A percentile compares a stretch with the other conserved stretches of the same genome.
Evolutionary conservation across 164 flowering plant genomes (phyloP).

Genomic region (Berberis vulgaris): DNA sequence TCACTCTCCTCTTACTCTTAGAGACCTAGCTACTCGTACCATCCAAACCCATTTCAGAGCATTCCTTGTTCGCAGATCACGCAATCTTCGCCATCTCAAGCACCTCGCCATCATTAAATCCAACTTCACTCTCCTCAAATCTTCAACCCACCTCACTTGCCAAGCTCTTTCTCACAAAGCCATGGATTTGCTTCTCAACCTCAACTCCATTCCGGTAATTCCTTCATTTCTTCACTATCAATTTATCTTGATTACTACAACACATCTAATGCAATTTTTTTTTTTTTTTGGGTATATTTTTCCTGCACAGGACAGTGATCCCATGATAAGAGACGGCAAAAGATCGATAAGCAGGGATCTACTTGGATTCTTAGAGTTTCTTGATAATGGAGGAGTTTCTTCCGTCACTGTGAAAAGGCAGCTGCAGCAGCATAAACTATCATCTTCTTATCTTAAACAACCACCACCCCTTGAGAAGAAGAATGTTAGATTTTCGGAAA

Average conservation of each 20-base stretch:
- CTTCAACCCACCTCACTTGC: slow-evolving; percentile 30
- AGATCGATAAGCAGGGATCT: slow-evolving; percentile 45
- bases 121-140: slow-evolving; percentile 37
- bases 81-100: slow-evolving; percentile 63
- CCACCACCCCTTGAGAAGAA: background rate
- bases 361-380: slow-evolving; percentile 44
- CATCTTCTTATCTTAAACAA: too few relatives aligned
- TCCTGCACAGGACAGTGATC: slow-evolving; percentile 37
- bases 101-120: slow-evolving; percentile 64
- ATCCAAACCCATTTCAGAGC: slow-evolving; percentile 79
- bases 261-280: background rate
- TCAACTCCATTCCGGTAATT: slow-evolving; percentile 72
- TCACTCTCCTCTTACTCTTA: slow-evolving; percentile 27
- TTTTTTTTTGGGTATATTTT: slow-evolving; percentile 12
- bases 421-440: background rate
- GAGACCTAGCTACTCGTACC: slow-evolving; percentile 65
- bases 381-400: slow-evolving; percentile 33
- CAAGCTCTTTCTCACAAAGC: slow-evolving; percentile 23
- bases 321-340: slow-evolving; percentile 53
- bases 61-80: slow-evolving; percentile 73
- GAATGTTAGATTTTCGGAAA: slow-evolving; percentile 8
- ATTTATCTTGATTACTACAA: background rate
- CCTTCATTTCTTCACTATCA: background rate
- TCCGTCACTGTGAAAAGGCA: slow-evolving; percentile 19
- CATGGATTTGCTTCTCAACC: slow-evolving; percentile 44